Evolutionary conservation across 2,329 filamentous ascomycete species (phyloP), one percentile per base, ranked within the genome.

Genomic region (Monosporascus sp.): DNA sequence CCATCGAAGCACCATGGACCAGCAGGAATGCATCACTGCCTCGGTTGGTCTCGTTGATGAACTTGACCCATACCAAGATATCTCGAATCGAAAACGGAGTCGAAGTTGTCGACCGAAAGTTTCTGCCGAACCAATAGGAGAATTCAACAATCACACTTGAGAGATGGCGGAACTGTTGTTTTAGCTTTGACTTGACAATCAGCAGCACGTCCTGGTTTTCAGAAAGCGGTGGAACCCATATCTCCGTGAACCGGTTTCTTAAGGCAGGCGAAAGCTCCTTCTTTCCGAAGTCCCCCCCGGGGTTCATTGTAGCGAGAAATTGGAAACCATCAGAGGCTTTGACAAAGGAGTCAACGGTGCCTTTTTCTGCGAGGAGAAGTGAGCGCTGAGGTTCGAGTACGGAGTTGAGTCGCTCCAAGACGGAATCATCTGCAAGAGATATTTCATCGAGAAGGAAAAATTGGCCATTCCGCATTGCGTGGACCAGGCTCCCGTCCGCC

Each of bases 231-330:
- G 94, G 91, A 0, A 97, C 94, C 94, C 94, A 99, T 8, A 99
- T 97, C 71, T 99, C 94, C 0, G 94, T 99, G 68, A 99, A 96
- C 55, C 94, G 89, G 68, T 99, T 99, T 46, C 94, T 83, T 55
- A 99, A 75, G 15, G 94, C 95, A 3, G 94, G 94, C 1, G 94
- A 99, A 14, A 99, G 80, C 69, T 99, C 94, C 62, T 93, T 90
- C 74, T 99, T 99, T 59, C 94, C 94, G 68, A 97, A 99, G 67
- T 99, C 94, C 46, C 95, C 94, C 49, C 95, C 95, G 8, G 94
- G 94, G 61, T 99, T 99, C 94, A 99, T 99, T 0, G 94, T 99
- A 3, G 94, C 93, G 55, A 99, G 83, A 71, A 99, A 97, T 65
- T 99, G 92, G 70, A 97, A 99, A 0, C 88, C 89, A 41, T 87